A percentile compares a stretch with the other conserved stretches of the same genome.
Conservation (phyloP, 176 grass and related monocot genomes). For the Alopecurus myosuroides region DNA sequence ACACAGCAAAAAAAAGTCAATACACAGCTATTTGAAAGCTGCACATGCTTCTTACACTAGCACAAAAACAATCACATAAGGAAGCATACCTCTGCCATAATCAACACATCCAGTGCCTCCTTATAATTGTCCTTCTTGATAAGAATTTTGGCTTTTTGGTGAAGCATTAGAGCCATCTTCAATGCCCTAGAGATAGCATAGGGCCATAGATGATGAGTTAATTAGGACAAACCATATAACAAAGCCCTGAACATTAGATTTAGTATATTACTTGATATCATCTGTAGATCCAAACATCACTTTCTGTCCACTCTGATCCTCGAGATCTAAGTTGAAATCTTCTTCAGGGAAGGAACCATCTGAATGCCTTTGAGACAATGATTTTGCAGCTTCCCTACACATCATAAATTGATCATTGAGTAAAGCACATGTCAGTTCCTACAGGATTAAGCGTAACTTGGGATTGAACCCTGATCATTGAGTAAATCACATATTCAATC, state of each 20-base stretch:
- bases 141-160: constrained; percentile 77
- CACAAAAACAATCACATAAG: neutral
- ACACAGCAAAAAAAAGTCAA: constrained; percentile 18
- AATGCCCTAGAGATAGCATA: constrained; percentile 50
- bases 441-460: neutral
- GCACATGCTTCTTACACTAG: neutral
- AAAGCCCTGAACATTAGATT: neutral
- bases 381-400: constrained; percentile 69
- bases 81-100: constrained; percentile 70
- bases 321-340: constrained; percentile 87
- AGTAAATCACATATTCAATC: neutral
- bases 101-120: constrained; percentile 83
- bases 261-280: constrained; percentile 64
- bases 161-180: constrained; percentile 93
- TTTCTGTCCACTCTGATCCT: constrained; percentile 93
- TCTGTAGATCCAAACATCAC: constrained; percentile 78
- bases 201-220: neutral
- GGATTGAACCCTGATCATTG: neutral
- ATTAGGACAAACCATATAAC: neutral
- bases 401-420: neutral
- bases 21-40: constrained; percentile 17
- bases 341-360: constrained; percentile 77
- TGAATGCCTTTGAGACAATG: constrained; percentile 77
- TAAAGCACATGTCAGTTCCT: neutral
- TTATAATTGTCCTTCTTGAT: constrained; percentile 59